These are phyloP conservation scores for Saturnispora silvae DNA, from an alignment of 805 yeast species.

Conservation along the genomic window DNA sequence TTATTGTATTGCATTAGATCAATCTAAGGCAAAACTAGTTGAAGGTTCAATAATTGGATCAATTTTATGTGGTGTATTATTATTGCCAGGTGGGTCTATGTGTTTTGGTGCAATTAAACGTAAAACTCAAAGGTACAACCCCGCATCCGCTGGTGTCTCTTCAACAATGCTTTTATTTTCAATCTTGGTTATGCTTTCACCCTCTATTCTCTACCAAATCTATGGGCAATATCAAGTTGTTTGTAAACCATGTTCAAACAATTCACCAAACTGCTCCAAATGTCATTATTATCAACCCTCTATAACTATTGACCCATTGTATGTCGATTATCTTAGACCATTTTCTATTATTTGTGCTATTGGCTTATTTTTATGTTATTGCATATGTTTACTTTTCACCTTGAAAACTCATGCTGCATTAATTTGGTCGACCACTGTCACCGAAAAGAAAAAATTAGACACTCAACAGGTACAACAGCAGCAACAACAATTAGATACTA, in stretches of 20 bases:
- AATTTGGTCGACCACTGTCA: constrained; percentile 75
- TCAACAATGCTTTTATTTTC: constrained; percentile 93
- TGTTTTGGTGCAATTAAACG: constrained; percentile 91
- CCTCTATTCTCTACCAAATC: constrained; percentile 80
- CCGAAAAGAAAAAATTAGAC: constrained; percentile 23
- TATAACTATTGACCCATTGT: constrained; percentile 57
- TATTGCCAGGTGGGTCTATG: constrained; percentile 93
- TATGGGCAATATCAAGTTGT: constrained; percentile 77
- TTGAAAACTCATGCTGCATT: constrained; percentile 92
- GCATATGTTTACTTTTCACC: constrained; percentile 85
- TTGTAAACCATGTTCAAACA: constrained; percentile 46
- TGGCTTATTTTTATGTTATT: constrained; percentile 71
- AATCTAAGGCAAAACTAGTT: constrained; percentile 77
- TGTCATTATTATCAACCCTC: constrained; percentile 77
- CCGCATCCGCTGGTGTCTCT: constrained; percentile 93
- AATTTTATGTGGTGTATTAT: constrained; percentile 79
- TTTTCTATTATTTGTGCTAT: constrained; percentile 72
- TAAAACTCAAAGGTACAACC: constrained; percentile 91
- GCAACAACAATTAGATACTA: not conserved
- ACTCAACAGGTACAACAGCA: not conserved
- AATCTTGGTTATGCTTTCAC: constrained; percentile 82
- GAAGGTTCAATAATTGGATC: constrained; percentile 96
- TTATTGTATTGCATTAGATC: constrained; percentile 82
- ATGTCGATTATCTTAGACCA: constrained; percentile 63
- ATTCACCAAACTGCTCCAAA: constrained; percentile 42